These are phyloP conservation scores for Penstemon davidsonii DNA, from an alignment of 257 asterid species.

Conservation along the genomic window DNA sequence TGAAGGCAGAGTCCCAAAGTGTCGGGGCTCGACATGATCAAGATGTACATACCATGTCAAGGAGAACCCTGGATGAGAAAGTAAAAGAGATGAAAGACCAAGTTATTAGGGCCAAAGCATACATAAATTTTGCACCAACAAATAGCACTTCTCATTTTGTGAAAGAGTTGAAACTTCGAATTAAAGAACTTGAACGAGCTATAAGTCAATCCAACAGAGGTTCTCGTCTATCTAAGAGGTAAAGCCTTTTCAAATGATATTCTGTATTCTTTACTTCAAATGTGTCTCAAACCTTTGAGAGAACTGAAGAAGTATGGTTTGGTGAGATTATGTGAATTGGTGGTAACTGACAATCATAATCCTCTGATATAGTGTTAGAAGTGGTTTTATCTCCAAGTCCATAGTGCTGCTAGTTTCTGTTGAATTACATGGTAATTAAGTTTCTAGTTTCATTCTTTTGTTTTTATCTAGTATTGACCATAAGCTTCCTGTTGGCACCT, in stretches of 20 bases:
- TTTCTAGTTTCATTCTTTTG: slow-evolving; percentile 1
- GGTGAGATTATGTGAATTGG: slow-evolving; percentile 20
- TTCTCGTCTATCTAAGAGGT: slow-evolving; percentile 71
- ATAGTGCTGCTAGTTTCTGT: slow-evolving; percentile 16
- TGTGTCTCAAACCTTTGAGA: slow-evolving; percentile 5
- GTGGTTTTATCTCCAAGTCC: slow-evolving; percentile 16
- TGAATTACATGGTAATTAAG: slow-evolving; percentile 7
- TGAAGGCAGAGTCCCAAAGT: slow-evolving; percentile 48
- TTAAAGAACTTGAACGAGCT: slow-evolving; percentile 87
- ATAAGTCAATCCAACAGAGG: slow-evolving; percentile 56
- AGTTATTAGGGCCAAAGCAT: slow-evolving; percentile 76
- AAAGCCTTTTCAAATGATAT: slow-evolving; percentile 13
- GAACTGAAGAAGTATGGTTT: slow-evolving; percentile 17
- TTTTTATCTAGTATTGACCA: not conserved
- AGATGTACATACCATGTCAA: slow-evolving; percentile 32
- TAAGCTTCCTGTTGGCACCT: not conserved
- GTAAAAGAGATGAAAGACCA: slow-evolving; percentile 85
- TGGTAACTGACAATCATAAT: slow-evolving; percentile 3
- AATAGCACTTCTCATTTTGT: slow-evolving; percentile 75
- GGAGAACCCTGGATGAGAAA: slow-evolving; percentile 54
- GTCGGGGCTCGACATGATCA: slow-evolving; percentile 37
- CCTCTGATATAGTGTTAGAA: not conserved
- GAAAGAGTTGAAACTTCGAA: slow-evolving; percentile 80
- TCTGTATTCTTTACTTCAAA: slow-evolving; percentile 5
- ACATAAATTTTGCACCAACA: slow-evolving; percentile 59